These are phyloP conservation scores for Lactarius tabidus DNA, from an alignment of 768 basidiomycete species.

Conservation along the genomic window DNA sequence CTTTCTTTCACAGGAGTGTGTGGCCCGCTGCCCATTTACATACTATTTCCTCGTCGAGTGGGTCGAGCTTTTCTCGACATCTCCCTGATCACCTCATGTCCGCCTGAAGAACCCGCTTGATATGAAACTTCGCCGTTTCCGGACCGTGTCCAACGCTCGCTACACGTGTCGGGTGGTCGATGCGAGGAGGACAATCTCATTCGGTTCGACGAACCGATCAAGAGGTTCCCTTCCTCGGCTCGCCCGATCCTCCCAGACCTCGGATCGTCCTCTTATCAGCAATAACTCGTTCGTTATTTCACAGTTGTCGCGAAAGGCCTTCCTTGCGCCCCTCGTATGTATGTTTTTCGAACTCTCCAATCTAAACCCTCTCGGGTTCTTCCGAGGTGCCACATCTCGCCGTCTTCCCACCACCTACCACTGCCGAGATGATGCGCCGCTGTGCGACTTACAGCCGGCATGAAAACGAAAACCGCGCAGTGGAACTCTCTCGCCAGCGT, in stretches of 20 bases:
- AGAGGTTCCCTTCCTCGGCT: conserved; percentile 10
- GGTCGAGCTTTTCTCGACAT: background rate
- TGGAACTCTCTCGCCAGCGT: background rate
- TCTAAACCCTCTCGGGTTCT: background rate
- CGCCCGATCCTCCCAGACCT: background rate
- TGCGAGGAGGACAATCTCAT: background rate
- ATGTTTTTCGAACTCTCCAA: background rate
- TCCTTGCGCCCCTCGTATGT: conserved; percentile 12
- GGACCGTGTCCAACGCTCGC: conserved; percentile 3
- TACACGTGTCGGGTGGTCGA: conserved; percentile 5
- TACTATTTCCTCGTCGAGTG: background rate
- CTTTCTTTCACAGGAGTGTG: background rate
- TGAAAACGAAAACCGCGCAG: background rate
- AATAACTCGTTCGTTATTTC: background rate
- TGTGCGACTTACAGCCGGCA: conserved; percentile 25
- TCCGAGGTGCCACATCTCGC: conserved; percentile 14
- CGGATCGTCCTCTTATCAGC: background rate
- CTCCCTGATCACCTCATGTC: conserved; percentile 17
- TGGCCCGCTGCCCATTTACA: background rate
- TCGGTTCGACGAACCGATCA: background rate
- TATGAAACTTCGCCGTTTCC: conserved; percentile 10
- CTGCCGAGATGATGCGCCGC: conserved; percentile 6
- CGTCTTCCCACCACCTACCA: background rate
- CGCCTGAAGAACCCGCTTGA: conserved; percentile 7
- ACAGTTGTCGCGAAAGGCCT: background rate